Base-by-base conservation (phyloP, 2,329 filamentous ascomycete genomes). In the Tolypocladium guangdongense region DNA sequence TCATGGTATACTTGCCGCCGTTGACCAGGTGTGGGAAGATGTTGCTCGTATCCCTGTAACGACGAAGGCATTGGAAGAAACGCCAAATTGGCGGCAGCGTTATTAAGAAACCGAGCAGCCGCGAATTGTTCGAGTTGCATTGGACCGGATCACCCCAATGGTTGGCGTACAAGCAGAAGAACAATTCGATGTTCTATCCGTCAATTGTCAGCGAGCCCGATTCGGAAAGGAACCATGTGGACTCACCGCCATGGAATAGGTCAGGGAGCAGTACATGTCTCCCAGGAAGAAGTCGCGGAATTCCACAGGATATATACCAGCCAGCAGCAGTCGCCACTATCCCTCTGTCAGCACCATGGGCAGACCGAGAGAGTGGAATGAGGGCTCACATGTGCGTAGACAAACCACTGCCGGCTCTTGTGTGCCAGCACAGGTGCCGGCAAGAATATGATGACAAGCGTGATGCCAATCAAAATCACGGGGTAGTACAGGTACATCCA, bases 241-340 rank as follows among this genome's bases (percentile, higher is more conserved):
- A 81, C 87, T 74, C 77, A 92, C 88, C 56, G 88, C 86, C 70
- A 89, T 88, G 18, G 86, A 81, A 68, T 99, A 99, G 7, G 91
- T 95, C 53, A 95, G 76, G 3, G 93, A 97, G 70, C 92, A 97
- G 69, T 95, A 96, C 77, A 97, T 96, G 66, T 99, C 93, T 51
- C 93, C 93, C 0, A 97, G 78, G 69, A 96, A 97, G 72, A 99
- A 97, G 69, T 99, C 93, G 54, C 91, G 83, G 67, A 97, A 99
- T 66, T 97, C 92, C 50, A 99, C 93, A 1, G 90, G 90, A 63
- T 95, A 96, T 22, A 95, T 67, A 4, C 91, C 91, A 16, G 92
- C 89, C 49, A 92, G 78, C 52, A 95, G 73, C 20, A 97, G 76
- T 56, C 93, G 88, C 81, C 88, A 95, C 86, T 93, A 58, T 7